phyloP scores from a whole-genome alignment of 78 protist species.

The Dictyostelium purpureum region DNA sequence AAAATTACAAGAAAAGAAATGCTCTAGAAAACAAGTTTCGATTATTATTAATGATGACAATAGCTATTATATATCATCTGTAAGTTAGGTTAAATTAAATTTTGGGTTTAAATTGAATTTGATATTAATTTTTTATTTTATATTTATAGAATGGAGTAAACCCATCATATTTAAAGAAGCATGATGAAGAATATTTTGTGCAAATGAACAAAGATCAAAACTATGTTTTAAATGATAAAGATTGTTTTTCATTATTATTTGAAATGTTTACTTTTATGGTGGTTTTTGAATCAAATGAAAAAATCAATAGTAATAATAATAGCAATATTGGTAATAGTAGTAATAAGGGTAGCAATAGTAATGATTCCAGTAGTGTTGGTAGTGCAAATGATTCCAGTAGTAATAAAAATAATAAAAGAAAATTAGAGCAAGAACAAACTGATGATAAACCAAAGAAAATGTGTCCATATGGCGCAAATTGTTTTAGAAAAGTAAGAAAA shows the following conservation, averaged over 20 bases:
- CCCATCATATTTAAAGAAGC: constrained; percentile 41
- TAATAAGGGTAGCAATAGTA: no score
- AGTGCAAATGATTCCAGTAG: not conserved
- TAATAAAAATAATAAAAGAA: constrained; percentile 1
- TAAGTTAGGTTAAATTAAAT: not conserved
- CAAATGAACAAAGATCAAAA: constrained; percentile 51
- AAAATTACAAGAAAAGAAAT: constrained; percentile 27
- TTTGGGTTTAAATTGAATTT: not conserved
- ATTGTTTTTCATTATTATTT: constrained; percentile 44
- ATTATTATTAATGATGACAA: constrained; percentile 10
- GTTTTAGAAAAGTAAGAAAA: constrained; percentile 7
- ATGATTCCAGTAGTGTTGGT: no score
- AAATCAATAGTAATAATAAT: not conserved
- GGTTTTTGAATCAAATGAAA: not conserved
- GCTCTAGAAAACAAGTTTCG: constrained; percentile 70
- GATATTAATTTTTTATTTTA: not conserved
- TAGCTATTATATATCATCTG: constrained; percentile 1
- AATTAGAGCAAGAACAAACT: not conserved
- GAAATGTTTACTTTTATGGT: constrained; percentile 19
- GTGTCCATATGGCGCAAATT: constrained; percentile 13
- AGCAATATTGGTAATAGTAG: not conserved
- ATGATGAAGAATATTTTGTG: constrained; percentile 20
- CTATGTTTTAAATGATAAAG: constrained; percentile 31
- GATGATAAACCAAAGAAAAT: not conserved
- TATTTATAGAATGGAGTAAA: constrained; percentile 40